Base-by-base conservation (phyloP, 2,329 filamentous ascomycete species). In the Cladosporium oxysporum region DNA sequence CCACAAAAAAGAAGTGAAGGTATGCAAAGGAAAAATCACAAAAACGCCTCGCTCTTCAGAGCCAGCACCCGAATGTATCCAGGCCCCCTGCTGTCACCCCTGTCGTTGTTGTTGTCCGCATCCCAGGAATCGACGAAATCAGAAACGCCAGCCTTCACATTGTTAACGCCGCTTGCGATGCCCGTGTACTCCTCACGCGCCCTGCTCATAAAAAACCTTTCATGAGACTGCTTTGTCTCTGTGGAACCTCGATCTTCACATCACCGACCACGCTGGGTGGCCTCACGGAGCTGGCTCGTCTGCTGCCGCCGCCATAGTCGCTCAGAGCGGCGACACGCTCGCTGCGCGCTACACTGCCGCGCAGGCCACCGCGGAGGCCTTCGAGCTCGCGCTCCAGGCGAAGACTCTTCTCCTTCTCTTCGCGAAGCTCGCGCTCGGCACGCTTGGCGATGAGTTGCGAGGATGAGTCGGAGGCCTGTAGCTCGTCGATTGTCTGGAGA, bases 361-460 rank as follows among this genome's bases (percentile, higher is more conserved):
- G 88, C 73, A 93, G 91, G 68, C 87, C 82, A 37, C 82, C 83
- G 76, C 94, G 96, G 87, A 90, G 91, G 2, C 88, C 88, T 71
- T 96, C 93, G 10, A 97, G 79, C 79, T 98, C 94, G 58, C 93
- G 87, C 79, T 97, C 93, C n/a, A 98, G 82, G 35, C 90, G 85
- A 31, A 93, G 80, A 0, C 83, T 85, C 79, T 91, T 94, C 79
- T 98, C 95, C 68, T 86, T 88, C 79, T 97, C 94, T 77, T 97
- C 92, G 7, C 92, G 87, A 18, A 97, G 84, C 74, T 98, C 94
- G 52, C 94, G 88, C 78, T 99, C 94, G 18, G 92, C 92, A 52
- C 94, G 89, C 65, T 94, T 90, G 29, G 91, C 90, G 29, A 89
- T 85, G 50, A 98, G 85, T 77, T 97, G 92, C 57, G 89, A 90